Evolutionary conservation across 306 rosid genomes (phyloP).

Genomic region (Rosa chinensis): DNA sequence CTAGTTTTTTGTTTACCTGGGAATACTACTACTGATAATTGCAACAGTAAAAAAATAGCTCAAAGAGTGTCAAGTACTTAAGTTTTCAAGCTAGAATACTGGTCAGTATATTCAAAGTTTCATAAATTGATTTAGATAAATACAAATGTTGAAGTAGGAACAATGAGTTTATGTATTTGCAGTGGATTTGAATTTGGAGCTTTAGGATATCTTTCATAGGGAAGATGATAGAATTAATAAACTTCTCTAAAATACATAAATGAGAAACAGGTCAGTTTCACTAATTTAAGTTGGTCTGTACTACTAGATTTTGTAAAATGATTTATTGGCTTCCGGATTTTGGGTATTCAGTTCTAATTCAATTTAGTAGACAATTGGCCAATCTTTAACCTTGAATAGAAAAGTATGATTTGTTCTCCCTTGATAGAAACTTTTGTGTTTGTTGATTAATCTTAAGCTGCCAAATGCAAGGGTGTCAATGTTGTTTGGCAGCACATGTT

Average conservation of each 20-base stretch:
- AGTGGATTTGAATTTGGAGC: not conserved
- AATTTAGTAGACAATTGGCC: not conserved
- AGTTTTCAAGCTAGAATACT: not conserved
- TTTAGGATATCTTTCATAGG: not conserved
- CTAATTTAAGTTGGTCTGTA: not conserved
- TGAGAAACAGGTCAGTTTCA: not conserved
- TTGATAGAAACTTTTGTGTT: no score
- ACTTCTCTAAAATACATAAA: not conserved
- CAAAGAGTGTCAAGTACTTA: not conserved
- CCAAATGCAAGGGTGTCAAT: conserved; percentile 5
- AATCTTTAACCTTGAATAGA: not conserved
- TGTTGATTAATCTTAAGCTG: conserved; percentile 8
- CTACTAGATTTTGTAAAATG: not conserved
- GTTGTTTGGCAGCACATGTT: not conserved
- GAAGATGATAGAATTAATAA: not conserved
- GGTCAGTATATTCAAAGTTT: not conserved
- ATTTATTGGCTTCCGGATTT: not conserved
- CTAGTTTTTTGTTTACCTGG: not conserved
- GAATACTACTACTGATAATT: conserved; percentile 6
- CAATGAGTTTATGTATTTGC: not conserved
- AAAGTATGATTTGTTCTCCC: not conserved
- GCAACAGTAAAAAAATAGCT: not conserved
- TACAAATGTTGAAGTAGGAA: not conserved
- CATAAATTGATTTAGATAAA: not conserved
- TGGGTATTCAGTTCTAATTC: not conserved